Evolutionary conservation across 1,284 basidiomycete genomes (phyloP).

Genomic region (Athelia sp.): DNA sequence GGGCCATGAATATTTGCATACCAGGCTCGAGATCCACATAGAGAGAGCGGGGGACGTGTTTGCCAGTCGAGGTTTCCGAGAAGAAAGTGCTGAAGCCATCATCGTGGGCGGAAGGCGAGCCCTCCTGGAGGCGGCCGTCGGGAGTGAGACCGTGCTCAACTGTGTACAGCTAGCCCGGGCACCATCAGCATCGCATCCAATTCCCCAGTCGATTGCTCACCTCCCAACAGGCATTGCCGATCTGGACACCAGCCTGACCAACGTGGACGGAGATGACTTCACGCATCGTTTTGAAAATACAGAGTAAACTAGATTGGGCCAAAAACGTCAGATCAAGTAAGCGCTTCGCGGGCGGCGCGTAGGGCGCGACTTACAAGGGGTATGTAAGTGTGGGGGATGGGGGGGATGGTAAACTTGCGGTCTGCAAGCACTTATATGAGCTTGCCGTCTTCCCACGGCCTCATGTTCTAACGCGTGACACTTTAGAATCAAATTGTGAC

Average conservation of each 20-base stretch:
- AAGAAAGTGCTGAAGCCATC: constrained; percentile 98
- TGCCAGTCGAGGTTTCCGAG: constrained; percentile 89
- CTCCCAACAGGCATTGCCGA: constrained; percentile 92
- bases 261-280: constrained; percentile 92
- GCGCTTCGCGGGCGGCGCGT: not conserved
- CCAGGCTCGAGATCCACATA: constrained; percentile 98
- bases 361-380: not conserved
- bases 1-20: too few relatives aligned
- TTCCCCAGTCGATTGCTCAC: constrained; percentile 14
- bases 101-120: constrained; percentile 69
- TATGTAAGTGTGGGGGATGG: not conserved
- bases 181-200: constrained; percentile 11
- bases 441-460: not conserved
- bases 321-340: constrained; percentile 4
- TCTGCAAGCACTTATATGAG: not conserved
- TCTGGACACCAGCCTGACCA: constrained; percentile 93
- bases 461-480: too few relatives aligned
- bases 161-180: constrained; percentile 94
- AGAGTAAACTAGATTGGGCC: not conserved
- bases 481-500: too few relatives aligned
- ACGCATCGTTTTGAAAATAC: constrained; percentile 49
- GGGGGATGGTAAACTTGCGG: not conserved
- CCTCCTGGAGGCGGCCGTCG: constrained; percentile 76
- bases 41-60: constrained; percentile 97
- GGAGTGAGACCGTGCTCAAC: constrained; percentile 95